These are phyloP conservation scores for Xylaria multiplex DNA, from an alignment of 2,329 filamentous ascomycete genomes.

Conservation along the genomic window DNA sequence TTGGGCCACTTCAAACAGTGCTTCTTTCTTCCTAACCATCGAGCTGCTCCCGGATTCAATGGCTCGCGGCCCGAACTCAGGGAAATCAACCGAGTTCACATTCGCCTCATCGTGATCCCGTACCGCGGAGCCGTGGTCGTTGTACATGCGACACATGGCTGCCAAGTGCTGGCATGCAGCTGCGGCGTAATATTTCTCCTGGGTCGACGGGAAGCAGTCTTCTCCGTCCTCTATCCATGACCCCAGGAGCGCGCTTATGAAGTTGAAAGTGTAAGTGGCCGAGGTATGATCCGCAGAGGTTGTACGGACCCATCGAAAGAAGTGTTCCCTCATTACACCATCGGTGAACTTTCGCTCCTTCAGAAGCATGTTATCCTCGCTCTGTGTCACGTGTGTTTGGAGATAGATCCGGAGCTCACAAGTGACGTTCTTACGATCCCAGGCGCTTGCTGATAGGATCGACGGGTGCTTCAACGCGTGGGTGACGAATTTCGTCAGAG, in stretches of 20 bases:
- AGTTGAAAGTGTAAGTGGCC: slow-evolving; percentile 29
- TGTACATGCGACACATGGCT: slow-evolving; percentile 48
- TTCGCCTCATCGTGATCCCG: slow-evolving; percentile 48
- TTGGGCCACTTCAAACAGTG: slow-evolving; percentile 9
- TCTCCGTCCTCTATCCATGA: background rate
- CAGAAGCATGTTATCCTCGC: slow-evolving; percentile 27
- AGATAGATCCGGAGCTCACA: slow-evolving; percentile 31
- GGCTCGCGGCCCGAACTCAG: slow-evolving; percentile 40
- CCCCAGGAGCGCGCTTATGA: slow-evolving; percentile 23
- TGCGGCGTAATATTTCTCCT: slow-evolving; percentile 23
- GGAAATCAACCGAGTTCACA: slow-evolving; percentile 49
- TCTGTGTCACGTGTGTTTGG: slow-evolving; percentile 31
- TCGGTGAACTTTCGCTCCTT: slow-evolving; percentile 6
- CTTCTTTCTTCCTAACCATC: background rate
- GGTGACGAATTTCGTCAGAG: slow-evolving; percentile 24
- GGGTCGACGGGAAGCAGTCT: slow-evolving; percentile 24
- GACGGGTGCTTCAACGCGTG: slow-evolving; percentile 23
- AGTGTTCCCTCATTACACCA: slow-evolving; percentile 16
- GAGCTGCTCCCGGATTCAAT: background rate
- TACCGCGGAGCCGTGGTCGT: slow-evolving; percentile 48
- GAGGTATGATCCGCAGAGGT: slow-evolving; percentile 39
- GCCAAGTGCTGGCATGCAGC: slow-evolving; percentile 38
- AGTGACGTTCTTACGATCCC: slow-evolving; percentile 20
- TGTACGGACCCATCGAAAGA: slow-evolving; percentile 35
- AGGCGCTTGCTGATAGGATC: slow-evolving; percentile 16